These are phyloP conservation scores for Suillus subalutaceus DNA, from an alignment of 768 basidiomycete species.

Conservation along the genomic window DNA sequence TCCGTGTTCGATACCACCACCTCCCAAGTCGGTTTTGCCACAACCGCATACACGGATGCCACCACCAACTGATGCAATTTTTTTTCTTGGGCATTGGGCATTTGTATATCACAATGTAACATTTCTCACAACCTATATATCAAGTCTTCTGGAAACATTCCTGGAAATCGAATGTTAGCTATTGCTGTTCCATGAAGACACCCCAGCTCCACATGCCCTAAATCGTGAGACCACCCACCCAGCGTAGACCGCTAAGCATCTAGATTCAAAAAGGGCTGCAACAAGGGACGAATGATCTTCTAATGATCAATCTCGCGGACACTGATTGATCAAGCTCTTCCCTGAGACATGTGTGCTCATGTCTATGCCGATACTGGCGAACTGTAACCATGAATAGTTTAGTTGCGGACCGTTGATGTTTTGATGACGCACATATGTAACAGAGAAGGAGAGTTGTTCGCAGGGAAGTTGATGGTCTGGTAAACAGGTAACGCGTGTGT, in stretches of 20 bases:
- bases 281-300: background rate
- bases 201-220: background rate
- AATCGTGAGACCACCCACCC: background rate
- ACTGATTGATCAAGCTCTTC: background rate
- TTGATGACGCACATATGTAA: background rate
- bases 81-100: slow-evolving; percentile 5
- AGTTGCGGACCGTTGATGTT: background rate
- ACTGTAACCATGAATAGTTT: background rate
- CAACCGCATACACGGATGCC: slow-evolving; percentile 32
- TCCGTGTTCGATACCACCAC: slow-evolving; percentile 64
- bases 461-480: background rate
- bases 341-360: background rate
- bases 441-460: background rate
- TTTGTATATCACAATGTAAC: background rate
- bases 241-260: background rate
- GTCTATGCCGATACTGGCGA: background rate
- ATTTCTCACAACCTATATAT: background rate
- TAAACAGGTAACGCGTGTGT: background rate
- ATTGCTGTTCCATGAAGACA: background rate
- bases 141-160: background rate
- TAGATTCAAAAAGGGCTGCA: background rate
- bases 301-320: background rate
- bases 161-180: background rate
- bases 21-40: slow-evolving; percentile 38
- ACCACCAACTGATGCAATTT: slow-evolving; percentile 30